Percentiles rank a stretch among this genome's conserved stretches.
phyloP scores from a whole-genome alignment of 139 green algal species.

The Chlorella sp. region DNA sequence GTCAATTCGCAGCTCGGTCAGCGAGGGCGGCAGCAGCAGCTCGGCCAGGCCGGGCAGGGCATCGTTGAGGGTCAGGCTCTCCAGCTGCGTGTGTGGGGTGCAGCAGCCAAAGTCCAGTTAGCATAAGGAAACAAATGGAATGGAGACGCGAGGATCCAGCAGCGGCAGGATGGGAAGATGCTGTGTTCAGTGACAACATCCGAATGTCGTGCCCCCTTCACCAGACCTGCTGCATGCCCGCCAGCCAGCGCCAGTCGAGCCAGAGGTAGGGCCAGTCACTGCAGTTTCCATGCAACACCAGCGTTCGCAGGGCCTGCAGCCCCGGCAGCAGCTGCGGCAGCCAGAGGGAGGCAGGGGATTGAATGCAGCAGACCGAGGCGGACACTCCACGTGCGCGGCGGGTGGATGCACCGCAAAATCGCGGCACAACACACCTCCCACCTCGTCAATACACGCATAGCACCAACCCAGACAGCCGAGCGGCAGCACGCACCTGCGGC shows the following conservation, averaged over 20 bases:
- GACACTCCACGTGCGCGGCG: no score
- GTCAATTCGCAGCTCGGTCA: constrained; percentile 7
- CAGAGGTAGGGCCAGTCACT: constrained; percentile 12
- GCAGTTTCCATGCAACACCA: background rate
- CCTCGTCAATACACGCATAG: no score
- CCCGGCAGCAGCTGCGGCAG: constrained; percentile 2
- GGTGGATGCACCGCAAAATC: no score
- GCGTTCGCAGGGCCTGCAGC: background rate
- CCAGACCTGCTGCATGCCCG: background rate
- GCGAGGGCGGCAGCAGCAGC: constrained; percentile 26
- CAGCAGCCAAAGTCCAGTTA: no score
- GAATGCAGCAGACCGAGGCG: no score
- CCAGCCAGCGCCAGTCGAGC: constrained; percentile 29
- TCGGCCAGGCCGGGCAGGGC: constrained; percentile 21
- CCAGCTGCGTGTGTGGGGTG: background rate
- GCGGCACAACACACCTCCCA: no score
- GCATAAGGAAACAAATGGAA: background rate
- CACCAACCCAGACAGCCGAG: no score
- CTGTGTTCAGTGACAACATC: background rate
- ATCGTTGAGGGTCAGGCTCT: constrained; percentile 6
- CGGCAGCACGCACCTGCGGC: background rate
- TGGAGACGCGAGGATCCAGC: no score
- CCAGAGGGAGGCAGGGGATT: no score
- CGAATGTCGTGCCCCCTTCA: no score
- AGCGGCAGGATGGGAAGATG: background rate